Conservation (phyloP, 2,329 filamentous ascomycete species). For the Epichloe uncinata region DNA sequence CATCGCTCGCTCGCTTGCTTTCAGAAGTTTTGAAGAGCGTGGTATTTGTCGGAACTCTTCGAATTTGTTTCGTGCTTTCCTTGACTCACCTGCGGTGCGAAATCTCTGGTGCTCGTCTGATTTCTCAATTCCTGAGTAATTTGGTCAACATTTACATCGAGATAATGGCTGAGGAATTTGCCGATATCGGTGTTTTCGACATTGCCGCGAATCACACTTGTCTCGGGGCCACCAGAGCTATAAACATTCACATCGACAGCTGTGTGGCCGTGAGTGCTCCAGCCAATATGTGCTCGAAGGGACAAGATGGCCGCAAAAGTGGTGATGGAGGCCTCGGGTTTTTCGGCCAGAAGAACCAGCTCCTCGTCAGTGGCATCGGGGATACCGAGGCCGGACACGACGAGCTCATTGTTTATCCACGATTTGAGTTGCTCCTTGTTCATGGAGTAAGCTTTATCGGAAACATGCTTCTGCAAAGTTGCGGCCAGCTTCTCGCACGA, state of each 20-base stretch:
- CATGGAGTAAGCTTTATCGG: slow-evolving; percentile 18
- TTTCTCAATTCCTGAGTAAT: slow-evolving; percentile 64
- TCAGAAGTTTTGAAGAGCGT: neutral
- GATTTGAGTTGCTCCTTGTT: slow-evolving; percentile 31
- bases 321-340: slow-evolving; percentile 38
- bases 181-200: slow-evolving; percentile 93
- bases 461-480: slow-evolving; percentile 48
- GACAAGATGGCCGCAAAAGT: slow-evolving; percentile 74
- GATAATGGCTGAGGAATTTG: slow-evolving; percentile 63
- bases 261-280: slow-evolving; percentile 87
- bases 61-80: neutral
- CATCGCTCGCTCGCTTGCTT: neutral
- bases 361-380: slow-evolving; percentile 58
- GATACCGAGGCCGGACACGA: slow-evolving; percentile 64
- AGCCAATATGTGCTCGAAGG: slow-evolving; percentile 76
- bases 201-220: slow-evolving; percentile 61
- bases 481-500: slow-evolving; percentile 58
- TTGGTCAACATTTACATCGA: slow-evolving; percentile 63
- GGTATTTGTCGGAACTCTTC: slow-evolving; percentile 1
- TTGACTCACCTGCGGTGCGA: neutral
- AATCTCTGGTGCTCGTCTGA: slow-evolving; percentile 24
- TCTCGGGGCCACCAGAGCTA: slow-evolving; percentile 54
- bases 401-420: slow-evolving; percentile 56
- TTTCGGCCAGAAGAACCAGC: slow-evolving; percentile 48
- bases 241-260: slow-evolving; percentile 97